Evolutionary conservation across 2,329 filamentous ascomycete genomes (phyloP), one percentile per base, ranked within the genome.

Genomic region (Pseudogymnoascus sp.): DNA sequence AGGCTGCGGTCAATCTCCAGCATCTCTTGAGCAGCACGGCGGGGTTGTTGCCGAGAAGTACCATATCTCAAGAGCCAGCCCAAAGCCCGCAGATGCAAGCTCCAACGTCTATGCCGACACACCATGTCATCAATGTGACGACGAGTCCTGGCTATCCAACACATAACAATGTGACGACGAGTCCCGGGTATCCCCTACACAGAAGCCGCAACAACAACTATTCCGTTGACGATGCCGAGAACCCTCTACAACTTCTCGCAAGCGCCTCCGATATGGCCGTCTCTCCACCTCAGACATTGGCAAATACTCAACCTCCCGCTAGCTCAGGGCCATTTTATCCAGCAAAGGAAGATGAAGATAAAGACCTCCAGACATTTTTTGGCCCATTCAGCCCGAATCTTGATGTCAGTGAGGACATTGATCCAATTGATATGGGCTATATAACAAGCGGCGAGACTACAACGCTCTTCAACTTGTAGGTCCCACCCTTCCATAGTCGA

Each of bases 201-300:
- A 37, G 16, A n/a, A 71, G 71, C 33, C 70, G 71, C 14, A 78
- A 81, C 38, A 83, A 85, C 62, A 81, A 77, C 59, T 79, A 89
- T 33, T 81, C 85, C 11, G 77, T 89, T 26, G 88, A 91, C 68
- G 89, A 90, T 71, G 88, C 88, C 3, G 88, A 91, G 70, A 91
- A 91, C 65, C 88, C 88, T 0, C 76, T 91, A 4, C 88, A 91
- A 72, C 76, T 91, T 14, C 83, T 91, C 35, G 89, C 89, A 2
- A 82, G 88, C 33, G 89, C 88, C 1, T 91, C 89, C 0, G 87
- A 89, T 73, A 79, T 89, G 16, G 70, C 70, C 16, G 66, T 66
- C 31, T 65, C 70, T 6, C 61, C 65, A 26, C 59, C 19, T 19
- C 19, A 65, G 37, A 41, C 64, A 16, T 10, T 40, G 12, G 12